Evolutionary conservation across 805 yeast species (phyloP).

Genomic region (Wickerhamomyces hampshirensis): DNA sequence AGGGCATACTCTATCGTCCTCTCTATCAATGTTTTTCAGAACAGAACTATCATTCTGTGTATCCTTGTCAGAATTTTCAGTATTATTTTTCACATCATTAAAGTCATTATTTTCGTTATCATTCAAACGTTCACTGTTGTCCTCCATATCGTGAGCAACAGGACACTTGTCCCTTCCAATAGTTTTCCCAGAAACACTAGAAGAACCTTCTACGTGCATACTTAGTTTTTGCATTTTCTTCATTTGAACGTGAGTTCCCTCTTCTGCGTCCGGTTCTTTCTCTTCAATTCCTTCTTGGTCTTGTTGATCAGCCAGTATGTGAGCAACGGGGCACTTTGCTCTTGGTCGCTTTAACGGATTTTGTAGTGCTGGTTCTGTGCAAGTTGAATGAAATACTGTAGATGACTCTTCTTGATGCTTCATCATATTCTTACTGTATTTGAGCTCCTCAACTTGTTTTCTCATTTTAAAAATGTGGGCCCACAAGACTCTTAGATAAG

Average conservation of each 20-base stretch:
- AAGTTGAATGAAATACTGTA: neutral
- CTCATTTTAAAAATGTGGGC: constrained; percentile 40
- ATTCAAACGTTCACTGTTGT: neutral
- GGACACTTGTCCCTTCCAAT: constrained; percentile 18
- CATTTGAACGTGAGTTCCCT: constrained; percentile 5
- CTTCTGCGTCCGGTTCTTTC: constrained; percentile 14
- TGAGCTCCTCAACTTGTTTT: constrained; percentile 28
- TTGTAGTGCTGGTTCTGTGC: neutral
- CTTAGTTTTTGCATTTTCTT: neutral
- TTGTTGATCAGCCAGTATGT: constrained; percentile 2
- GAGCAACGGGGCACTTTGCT: constrained; percentile 25
- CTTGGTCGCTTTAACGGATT: neutral
- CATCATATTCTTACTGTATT: constrained; percentile 8
- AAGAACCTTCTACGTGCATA: neutral
- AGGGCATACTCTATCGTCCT: constrained; percentile 38
- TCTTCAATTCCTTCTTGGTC: neutral
- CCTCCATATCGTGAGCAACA: constrained; percentile 17
- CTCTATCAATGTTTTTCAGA: constrained; percentile 3
- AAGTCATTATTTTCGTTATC: constrained; percentile 1
- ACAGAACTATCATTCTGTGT: constrained; percentile 3
- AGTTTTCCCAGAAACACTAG: constrained; percentile 20
- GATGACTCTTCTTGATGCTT: constrained; percentile 1
- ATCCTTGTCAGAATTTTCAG: constrained; percentile 3
- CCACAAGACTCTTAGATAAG: constrained; percentile 52
- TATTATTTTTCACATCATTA: constrained; percentile 4